Evolutionary conservation across 306 rosid species (phyloP), one percentile per base, ranked within the genome.

Genomic region (Gynostemma pentaphyllum): DNA sequence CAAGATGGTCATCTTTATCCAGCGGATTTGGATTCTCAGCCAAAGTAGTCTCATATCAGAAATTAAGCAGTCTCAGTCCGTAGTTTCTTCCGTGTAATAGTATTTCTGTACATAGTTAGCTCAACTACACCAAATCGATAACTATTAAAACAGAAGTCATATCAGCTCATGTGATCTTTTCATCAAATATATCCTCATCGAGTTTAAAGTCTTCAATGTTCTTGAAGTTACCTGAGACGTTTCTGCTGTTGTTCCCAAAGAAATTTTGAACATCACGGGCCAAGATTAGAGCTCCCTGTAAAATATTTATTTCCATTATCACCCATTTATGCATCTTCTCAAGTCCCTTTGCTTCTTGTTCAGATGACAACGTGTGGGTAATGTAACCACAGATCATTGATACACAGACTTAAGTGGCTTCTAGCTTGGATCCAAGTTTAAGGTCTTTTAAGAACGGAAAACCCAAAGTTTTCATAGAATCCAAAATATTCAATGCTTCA

Each of bases 391-490:
- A 1, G 11, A 29, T 16, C 8, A 11, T 1, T n/a, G 6, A 9
- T 0, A 9, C 29, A 18, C 21, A 59, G 18, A 9, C 32, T 37
- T 16, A 23, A 5, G 46, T 16, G 36, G 62, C 8, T 70, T 70
- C 75, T 42, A 71, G 69, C 29, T 66, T 67, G 8, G 76, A 73
- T 61, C 97, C 94, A 46, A 90, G 71, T 81, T 74, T 68, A 32
- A 90, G 86, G 53, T 75, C 85, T 53, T 74, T 75, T 56, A 91
- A 78, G 72, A 91, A 82, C 36, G 77, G 69, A 41, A 87, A 64
- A 15, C 81, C 60, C 78, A 56, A 56, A 27, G 21, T 74, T 28
- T 81, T 67, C 95, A 91, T 83, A 14, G 78, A 78, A 66, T 65
- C 61, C 80, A 87, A 62, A 65, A 87, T 45, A 15, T 69, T 82